Evolutionary conservation across 2,329 filamentous ascomycete genomes (phyloP).

Genomic region (Pseudocercospora musae): DNA sequence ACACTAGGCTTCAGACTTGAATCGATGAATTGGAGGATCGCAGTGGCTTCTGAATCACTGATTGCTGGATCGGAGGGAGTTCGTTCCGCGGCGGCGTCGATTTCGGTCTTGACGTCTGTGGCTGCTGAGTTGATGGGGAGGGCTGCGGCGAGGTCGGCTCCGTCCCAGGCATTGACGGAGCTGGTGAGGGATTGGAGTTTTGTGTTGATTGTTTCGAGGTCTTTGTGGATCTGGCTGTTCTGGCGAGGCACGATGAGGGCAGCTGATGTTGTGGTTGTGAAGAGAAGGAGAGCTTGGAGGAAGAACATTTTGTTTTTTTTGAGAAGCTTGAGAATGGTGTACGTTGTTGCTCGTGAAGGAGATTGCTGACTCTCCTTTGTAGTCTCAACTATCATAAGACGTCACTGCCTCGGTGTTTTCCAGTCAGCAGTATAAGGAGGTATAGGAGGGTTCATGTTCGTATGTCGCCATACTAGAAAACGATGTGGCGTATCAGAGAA

Average conservation of each 20-base stretch:
- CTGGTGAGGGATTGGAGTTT: neutral
- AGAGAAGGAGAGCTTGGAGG: neutral
- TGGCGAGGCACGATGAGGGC: neutral
- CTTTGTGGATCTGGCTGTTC: neutral
- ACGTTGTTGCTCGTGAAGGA: too few relatives aligned
- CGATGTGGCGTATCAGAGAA: neutral
- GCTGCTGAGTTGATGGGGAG: neutral
- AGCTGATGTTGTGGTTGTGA: neutral
- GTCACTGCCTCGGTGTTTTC: neutral
- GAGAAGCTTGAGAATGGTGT: neutral
- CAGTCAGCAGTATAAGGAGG: too few relatives aligned
- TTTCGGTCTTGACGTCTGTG: neutral
- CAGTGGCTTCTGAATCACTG: neutral
- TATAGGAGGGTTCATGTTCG: neutral
- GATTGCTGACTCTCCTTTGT: neutral
- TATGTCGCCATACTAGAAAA: neutral
- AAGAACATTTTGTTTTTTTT: neutral
- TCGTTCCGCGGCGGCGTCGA: neutral
- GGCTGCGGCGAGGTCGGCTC: neutral
- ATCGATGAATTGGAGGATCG: neutral
- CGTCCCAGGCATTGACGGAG: neutral
- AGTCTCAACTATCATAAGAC: too few relatives aligned
- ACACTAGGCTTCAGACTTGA: neutral
- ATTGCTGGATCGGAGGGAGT: neutral
- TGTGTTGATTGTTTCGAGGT: neutral